A percentile compares a stretch with the other conserved stretches of the same genome.
phyloP scores from a whole-genome alignment of 371 early-diverging fungal genomes.

The Rhizopus stolonifer region DNA sequence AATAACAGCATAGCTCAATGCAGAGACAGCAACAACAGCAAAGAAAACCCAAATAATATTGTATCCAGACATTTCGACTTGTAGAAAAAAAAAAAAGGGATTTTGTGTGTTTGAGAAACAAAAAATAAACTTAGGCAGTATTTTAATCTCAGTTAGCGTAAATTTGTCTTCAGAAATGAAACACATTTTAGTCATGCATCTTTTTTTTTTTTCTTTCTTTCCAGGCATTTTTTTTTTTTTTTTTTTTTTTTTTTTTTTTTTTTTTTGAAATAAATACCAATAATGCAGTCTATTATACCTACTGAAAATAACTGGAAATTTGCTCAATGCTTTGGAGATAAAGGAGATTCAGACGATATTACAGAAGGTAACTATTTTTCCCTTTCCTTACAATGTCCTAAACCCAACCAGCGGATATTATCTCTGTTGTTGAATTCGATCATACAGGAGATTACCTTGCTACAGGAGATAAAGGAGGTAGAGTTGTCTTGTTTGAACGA shows the following conservation, averaged over 20 bases:
- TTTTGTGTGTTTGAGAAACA: not conserved
- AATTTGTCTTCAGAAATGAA: too few species aligned
- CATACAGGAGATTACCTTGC: constrained; percentile 90
- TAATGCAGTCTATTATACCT: constrained; percentile 1
- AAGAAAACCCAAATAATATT: constrained; percentile 57
- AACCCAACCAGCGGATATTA: constrained; percentile 93
- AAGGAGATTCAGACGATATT: constrained; percentile 96
- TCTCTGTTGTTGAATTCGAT: constrained; percentile 95
- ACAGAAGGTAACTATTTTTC: constrained; percentile 82
- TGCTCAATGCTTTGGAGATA: constrained; percentile 99
- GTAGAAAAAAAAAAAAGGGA: not conserved
- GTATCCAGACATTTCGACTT: constrained; percentile 51
- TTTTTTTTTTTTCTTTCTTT: not conserved
- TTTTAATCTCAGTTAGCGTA: constrained; percentile 10
- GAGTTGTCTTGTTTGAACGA: constrained; percentile 88
- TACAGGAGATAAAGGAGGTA: constrained; percentile 91
- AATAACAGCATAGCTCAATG: constrained; percentile 50
- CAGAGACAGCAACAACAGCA: constrained; percentile 36
- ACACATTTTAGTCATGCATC: too few species aligned
- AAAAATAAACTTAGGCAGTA: constrained; percentile 3
- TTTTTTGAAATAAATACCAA: constrained; percentile 9
- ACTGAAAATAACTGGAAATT: constrained; percentile 87
- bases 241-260: not conserved
- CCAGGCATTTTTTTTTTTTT: not conserved
- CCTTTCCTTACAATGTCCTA: not conserved